Base-by-base conservation (phyloP, 441 rosid species). In the Mallotus repandus region DNA sequence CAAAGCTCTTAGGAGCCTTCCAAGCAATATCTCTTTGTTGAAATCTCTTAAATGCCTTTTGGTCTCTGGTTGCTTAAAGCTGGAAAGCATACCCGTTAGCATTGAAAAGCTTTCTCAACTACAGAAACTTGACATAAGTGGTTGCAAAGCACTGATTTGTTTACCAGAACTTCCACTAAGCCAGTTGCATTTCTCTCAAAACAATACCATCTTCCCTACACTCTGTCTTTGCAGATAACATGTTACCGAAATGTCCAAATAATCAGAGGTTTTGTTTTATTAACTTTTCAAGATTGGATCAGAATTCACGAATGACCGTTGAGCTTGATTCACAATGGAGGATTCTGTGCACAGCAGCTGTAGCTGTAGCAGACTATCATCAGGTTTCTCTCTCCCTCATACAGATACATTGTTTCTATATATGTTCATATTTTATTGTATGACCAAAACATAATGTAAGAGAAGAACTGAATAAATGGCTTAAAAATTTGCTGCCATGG, bases 1-100 rank as follows among this genome's bases (percentile, higher is more conserved):
- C 53, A 49, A 49, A 49, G 12, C 13, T 11, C 14, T 49, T 49
- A 49, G 12, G 16, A 49, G 12, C 53, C 43, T 83, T 54, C 78
- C 80, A 3, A 29, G 61, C 18, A 19, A 53, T 19, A 68, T 78
- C 22, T 64, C 78, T 13, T 76, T 56, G 59, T 18, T 83, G 55
- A 69, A 56, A 59, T 4, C 41, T 3, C 83, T 82, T 43, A 49
- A 10, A 14, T 11, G 16, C 12, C 53, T 49, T 11, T 49, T 13
- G 4, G 4, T 49, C 2, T 11, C 43, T 0, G 75, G 76, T 0
- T 83, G 82, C 62, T 71, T 38, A 2, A 29, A 16, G 46, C n/a
- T 77, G 6, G 7, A 21, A 4, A 1, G 3, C 16, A n/a, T 67
- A 16, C 73, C 53, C 16, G 9, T 49, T 13, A n/a, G 48, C 49